Evolutionary conservation across 768 basidiomycete species (phyloP).

Genomic region (Lentinula lateritia): DNA sequence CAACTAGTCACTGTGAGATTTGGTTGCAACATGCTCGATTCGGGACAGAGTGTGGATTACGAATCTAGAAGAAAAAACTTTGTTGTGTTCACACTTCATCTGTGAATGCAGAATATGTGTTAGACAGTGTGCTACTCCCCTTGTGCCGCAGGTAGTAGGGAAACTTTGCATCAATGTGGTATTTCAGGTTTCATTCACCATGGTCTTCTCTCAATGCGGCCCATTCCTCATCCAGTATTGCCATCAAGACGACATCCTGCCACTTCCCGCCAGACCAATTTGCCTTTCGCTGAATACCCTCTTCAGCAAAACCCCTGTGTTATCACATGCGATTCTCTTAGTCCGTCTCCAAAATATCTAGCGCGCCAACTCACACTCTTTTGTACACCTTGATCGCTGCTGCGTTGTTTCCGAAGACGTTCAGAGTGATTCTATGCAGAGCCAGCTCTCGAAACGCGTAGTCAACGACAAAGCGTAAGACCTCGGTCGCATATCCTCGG

Average conservation of each 20-base stretch:
- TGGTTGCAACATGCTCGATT: neutral
- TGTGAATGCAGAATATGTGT: too few species aligned
- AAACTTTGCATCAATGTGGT: too few species aligned
- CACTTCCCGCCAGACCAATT: slow-evolving; percentile 30
- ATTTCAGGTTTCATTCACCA: too few species aligned
- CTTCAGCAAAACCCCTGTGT: slow-evolving; percentile 31
- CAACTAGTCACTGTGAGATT: neutral
- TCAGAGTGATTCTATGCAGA: slow-evolving; percentile 35
- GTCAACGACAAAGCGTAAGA: slow-evolving; percentile 33
- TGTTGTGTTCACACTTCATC: too few species aligned
- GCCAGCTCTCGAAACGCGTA: slow-evolving; percentile 33
- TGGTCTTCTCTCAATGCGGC: neutral
- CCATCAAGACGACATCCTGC: slow-evolving; percentile 33
- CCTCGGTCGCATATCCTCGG: slow-evolving; percentile 37
- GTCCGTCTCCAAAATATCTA: neutral
- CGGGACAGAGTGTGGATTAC: too few species aligned
- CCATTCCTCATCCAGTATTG: slow-evolving; percentile 35
- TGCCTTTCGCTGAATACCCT: slow-evolving; percentile 29
- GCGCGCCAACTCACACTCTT: slow-evolving; percentile 29
- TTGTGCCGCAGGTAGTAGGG: too few species aligned
- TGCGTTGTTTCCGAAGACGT: slow-evolving; percentile 31
- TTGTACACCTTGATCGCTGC: slow-evolving; percentile 34
- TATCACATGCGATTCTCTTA: neutral
- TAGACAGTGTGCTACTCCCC: too few species aligned
- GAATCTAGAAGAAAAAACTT: too few species aligned